These are phyloP conservation scores for Monascus purpureus DNA, from an alignment of 495 filamentous ascomycete species.

Conservation along the genomic window DNA sequence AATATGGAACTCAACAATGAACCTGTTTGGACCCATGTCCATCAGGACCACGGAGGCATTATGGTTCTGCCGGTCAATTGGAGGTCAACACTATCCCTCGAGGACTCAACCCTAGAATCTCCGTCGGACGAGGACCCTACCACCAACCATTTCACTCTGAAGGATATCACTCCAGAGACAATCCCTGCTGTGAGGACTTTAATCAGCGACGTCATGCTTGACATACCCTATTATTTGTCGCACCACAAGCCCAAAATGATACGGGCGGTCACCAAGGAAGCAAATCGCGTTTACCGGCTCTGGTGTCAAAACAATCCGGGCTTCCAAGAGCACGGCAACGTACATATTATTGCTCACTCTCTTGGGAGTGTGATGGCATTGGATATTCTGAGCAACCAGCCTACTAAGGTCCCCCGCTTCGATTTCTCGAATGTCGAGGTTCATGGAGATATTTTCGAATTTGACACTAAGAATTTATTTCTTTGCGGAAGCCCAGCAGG, in stretches of 20 bases:
- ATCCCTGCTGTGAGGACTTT: constrained; percentile 80
- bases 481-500: constrained; percentile 83
- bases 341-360: constrained; percentile 88
- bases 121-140: constrained; percentile 30
- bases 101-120: constrained; percentile 47
- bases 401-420: constrained; percentile 47
- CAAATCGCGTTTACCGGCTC: constrained; percentile 81
- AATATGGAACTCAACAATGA: constrained; percentile 72
- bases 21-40: constrained; percentile 56
- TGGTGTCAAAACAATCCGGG: constrained; percentile 89
- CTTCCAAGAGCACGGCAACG: constrained; percentile 66
- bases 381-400: constrained; percentile 81
- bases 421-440: constrained; percentile 34
- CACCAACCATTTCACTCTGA: constrained; percentile 56
- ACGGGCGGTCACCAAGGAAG: constrained; percentile 73
- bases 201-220: constrained; percentile 93
- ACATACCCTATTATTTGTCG: constrained; percentile 93
- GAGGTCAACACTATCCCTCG: constrained; percentile 73
- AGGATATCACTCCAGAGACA: constrained; percentile 84
- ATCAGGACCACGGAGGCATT: constrained; percentile 53
- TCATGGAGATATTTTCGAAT: constrained; percentile 62
- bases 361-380: constrained; percentile 87
- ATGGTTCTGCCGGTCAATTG: constrained; percentile 80
- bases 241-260: constrained; percentile 94
- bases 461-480: constrained; percentile 81